Base-by-base conservation (phyloP, 2,329 filamentous ascomycete species). In the Penicillium freii region DNA sequence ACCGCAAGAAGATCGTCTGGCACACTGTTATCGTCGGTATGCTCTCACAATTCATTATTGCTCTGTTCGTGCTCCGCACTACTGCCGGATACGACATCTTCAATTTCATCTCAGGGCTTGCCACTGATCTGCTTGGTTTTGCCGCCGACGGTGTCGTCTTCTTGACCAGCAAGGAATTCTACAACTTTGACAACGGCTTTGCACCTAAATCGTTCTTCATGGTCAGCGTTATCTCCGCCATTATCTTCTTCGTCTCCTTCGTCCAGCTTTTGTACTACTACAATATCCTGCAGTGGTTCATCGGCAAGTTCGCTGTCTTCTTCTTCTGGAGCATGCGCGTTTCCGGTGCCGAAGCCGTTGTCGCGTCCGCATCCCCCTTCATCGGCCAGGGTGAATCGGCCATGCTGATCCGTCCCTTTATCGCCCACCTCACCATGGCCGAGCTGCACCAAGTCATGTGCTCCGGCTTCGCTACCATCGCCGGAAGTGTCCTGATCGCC, bases 201-300 rank as follows among this genome's bases (percentile, higher is more conserved):
- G 4, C 81, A 1, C 69, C 71, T n/a, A 49, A 48, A 13, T 64
- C 68, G 4, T 91, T 83, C 83, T 96, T 96, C 83, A 81, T 96
- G 62, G 81, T 88, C 49, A 79, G 82, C 49, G 91, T 96, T 61
- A 82, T 95, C n/a, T 91, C 92, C 0, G 87, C 92, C 67, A 95
- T 97, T 76, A 91, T 96, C 78, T 97, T 96, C 85, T 96, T 97
- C 84, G 89, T 96, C 57, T 86, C 92, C 1, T 81, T 96, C n/a
- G 91, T 96, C 27, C 90, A 95, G 75, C 84, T 96, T 15, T 76
- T 95, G 43, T 95, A 90, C 79, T 89, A 92, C 79, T 81, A 87
- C 66, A 89, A 89, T 2, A 81, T 92, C 62, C 78, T 96, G 52
- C 92, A 96, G 77, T 96, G 92, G 92, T 91, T 92, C 76, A 85